A percentile compares a stretch with the other conserved stretches of the same genome.
These are phyloP conservation scores for Rubia peregrina DNA, from an alignment of 305 asterid genomes.

Conservation along the genomic window DNA sequence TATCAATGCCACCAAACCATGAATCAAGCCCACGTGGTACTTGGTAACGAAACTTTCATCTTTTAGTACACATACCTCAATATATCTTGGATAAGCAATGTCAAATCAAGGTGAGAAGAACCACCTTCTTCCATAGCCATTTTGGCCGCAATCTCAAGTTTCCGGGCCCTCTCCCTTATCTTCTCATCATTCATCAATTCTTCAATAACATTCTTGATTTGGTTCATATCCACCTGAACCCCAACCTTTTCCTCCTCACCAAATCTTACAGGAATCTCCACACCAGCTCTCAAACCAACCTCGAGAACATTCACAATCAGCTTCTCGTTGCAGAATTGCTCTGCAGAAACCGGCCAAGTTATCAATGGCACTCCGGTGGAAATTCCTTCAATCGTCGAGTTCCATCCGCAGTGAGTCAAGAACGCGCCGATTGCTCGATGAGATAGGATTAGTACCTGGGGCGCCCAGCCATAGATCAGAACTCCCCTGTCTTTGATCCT, in stretches of 20 bases:
- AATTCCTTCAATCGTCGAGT: constrained; percentile 8
- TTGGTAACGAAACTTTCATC: neutral
- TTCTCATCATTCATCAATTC: neutral
- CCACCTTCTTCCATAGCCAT: neutral
- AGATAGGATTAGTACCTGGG: constrained; percentile 4
- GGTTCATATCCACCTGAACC: neutral
- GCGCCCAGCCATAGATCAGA: constrained; percentile 20
- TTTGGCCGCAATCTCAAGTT: neutral
- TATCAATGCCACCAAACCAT: neutral
- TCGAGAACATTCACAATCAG: constrained; percentile 6
- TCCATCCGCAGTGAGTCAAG: constrained; percentile 10
- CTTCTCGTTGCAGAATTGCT: constrained; percentile 11
- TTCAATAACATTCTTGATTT: neutral
- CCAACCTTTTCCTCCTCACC: constrained; percentile 6
- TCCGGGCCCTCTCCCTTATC: constrained; percentile 4
- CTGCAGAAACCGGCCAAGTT: constrained; percentile 7
- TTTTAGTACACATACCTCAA: neutral
- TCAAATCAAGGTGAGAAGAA: constrained; percentile 8
- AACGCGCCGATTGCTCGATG: neutral
- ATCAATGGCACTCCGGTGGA: constrained; percentile 5
- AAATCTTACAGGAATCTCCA: constrained; percentile 5
- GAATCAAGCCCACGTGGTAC: neutral
- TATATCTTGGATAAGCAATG: constrained; percentile 4
- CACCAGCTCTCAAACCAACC: constrained; percentile 4
- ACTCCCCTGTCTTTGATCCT: constrained; percentile 34